Base-by-base conservation (phyloP, 2,329 filamentous ascomycete genomes). In the Botryotinia convoluta region DNA sequence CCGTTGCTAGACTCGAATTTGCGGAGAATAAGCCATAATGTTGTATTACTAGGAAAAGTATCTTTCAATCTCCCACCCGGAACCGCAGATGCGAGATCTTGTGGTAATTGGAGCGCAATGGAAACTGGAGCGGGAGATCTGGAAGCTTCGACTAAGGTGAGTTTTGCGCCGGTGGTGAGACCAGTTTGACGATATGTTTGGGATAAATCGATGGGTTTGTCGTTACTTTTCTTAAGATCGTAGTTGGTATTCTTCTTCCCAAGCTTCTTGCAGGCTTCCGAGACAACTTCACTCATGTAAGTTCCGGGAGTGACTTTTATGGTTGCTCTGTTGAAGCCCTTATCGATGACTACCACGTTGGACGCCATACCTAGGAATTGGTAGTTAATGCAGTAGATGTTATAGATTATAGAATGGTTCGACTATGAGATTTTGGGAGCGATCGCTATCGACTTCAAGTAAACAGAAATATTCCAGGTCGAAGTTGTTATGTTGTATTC, bases 61-160 rank as follows among this genome's bases (percentile, higher is more conserved):
- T 96, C 91, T 72, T 90, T 89, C 59, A 97, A 83, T 44, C 94
- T 90, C 37, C 90, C 89, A 76, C 89, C 89, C 2, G 90, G 87
- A 32, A 88, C 86, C 67, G 87, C 85, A 62, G 84, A 85, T 32
- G 87, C 89, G 80, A 96, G 92, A 35, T 90, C 88, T 51, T 91
- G 87, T 5, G 94, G 93, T 42, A 98, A 85, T 80, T 97, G 93
- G 20, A 99, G 85, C n/a, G 93, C 95, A 60, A 99, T 92, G 59
- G 92, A 94, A 72, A 99, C 92, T 65, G 92, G 92, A 2, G 93
- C 91, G 0, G 95, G 92, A 0, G 94, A 96, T 73, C 93, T 93
- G 63, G 95, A 96, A 74, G 92, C 91, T 80, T 93, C 91, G 35
- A 98, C 92, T 68, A 99, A 92, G 81, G 98, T 95, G 74, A 99